Conservation (phyloP, 2,329 filamentous ascomycete genomes). For the Penicillium sp. region DNA sequence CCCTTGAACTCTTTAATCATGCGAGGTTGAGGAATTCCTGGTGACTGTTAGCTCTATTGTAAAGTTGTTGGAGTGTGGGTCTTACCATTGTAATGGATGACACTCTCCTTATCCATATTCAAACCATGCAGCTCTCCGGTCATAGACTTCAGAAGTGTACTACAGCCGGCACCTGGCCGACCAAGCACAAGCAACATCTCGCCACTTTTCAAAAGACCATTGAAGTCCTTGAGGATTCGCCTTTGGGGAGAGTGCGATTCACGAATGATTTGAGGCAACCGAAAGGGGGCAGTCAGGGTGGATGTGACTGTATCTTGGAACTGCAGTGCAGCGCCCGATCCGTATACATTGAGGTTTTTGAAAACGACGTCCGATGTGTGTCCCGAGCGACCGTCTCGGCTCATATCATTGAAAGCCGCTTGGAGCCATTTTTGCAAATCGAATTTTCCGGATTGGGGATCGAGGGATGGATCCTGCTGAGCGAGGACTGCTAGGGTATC, state of each 20-base stretch:
- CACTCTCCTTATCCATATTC: slow-evolving; percentile 64
- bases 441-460: slow-evolving; percentile 21
- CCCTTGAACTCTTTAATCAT: slow-evolving; percentile 41
- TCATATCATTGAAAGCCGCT: slow-evolving; percentile 17
- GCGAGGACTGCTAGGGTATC: slow-evolving; percentile 16
- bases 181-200: slow-evolving; percentile 55
- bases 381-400: slow-evolving; percentile 7
- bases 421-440: slow-evolving; percentile 23
- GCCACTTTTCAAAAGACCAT: slow-evolving; percentile 56
- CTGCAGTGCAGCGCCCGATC: slow-evolving; percentile 29
- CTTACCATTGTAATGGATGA: slow-evolving; percentile 76
- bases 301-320: slow-evolving; percentile 25
- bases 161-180: slow-evolving; percentile 57
- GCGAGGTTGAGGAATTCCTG: slow-evolving; percentile 25
- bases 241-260: slow-evolving; percentile 16
- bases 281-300: slow-evolving; percentile 21
- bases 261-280: slow-evolving; percentile 18
- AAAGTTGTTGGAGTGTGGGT: background rate
- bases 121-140: slow-evolving; percentile 79
- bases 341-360: slow-evolving; percentile 26
- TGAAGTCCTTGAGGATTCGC: slow-evolving; percentile 60
- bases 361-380: slow-evolving; percentile 24
- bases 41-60: background rate
- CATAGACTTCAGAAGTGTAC: slow-evolving; percentile 78
- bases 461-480: slow-evolving; percentile 16